Evolutionary conservation across 2,329 filamentous ascomycete species (phyloP).

Genomic region (Stagonosporopsis chrysanthemi): DNA sequence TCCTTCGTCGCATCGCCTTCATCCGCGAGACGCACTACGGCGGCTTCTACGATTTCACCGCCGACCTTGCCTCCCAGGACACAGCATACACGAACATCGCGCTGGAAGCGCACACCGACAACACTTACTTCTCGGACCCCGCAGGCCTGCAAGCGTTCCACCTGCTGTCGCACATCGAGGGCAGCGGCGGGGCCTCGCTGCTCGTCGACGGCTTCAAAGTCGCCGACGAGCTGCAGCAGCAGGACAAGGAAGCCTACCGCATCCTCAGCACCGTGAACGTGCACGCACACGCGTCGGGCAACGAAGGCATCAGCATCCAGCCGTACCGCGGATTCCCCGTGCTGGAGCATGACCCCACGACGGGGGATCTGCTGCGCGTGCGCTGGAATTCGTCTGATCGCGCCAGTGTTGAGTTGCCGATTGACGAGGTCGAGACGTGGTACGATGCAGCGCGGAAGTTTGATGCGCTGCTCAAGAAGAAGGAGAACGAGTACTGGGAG

Average conservation of each 20-base stretch:
- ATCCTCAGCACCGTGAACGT: slow-evolving; percentile 66
- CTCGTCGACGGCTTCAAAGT: slow-evolving; percentile 87
- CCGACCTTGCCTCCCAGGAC: slow-evolving; percentile 85
- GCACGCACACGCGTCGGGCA: slow-evolving; percentile 85
- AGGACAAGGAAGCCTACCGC: slow-evolving; percentile 65
- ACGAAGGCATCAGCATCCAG: slow-evolving; percentile 80
- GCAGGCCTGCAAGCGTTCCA: slow-evolving; percentile 93
- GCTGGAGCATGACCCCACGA: slow-evolving; percentile 64
- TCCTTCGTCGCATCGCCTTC: slow-evolving; percentile 83
- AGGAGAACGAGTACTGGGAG: slow-evolving; percentile 76
- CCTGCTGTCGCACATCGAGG: slow-evolving; percentile 77
- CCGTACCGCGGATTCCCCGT: slow-evolving; percentile 76
- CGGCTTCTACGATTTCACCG: slow-evolving; percentile 85
- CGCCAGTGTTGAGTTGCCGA: slow-evolving; percentile 68
- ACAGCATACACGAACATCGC: slow-evolving; percentile 89
- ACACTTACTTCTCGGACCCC: slow-evolving; percentile 93
- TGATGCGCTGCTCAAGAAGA: slow-evolving; percentile 70
- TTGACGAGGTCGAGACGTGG: slow-evolving; percentile 67
- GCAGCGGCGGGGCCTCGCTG: slow-evolving; percentile 76
- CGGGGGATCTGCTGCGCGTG: slow-evolving; percentile 65
- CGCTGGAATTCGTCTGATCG: slow-evolving; percentile 96
- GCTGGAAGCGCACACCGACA: slow-evolving; percentile 89
- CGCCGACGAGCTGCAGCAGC: slow-evolving; percentile 64
- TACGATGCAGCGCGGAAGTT: slow-evolving; percentile 81
- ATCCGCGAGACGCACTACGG: slow-evolving; percentile 92